Evolutionary conservation across 208 protist genomes (phyloP), one percentile per base, ranked within the genome.

Genomic region (Trypanosomatidae sp.): DNA sequence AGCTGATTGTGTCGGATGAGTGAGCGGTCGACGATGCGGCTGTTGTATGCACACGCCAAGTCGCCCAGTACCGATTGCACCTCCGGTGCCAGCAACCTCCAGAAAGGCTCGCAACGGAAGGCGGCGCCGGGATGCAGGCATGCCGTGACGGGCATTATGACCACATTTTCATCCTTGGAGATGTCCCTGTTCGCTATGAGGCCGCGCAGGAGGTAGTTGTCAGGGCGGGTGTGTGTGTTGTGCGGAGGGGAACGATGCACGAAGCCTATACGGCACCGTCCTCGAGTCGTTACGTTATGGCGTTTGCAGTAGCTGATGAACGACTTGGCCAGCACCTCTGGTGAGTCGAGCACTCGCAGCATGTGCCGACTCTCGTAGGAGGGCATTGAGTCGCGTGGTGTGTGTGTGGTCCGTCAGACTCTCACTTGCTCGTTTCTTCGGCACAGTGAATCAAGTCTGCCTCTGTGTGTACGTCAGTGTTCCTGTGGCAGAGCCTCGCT

Each of bases 1-100:
- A 91, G 79, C 64, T 95, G 91, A 73, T 95, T 91, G 77, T 95
- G 88, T 9, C 84, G 86, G 67, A 93, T 87, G 28, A 95, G 82
- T 4, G 80, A 83, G 30, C 86, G 81, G 49, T 90, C 86, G 7
- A 81, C 68, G 12, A 95, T 65, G 66, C 91, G 91, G 59, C 81
- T 86, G 74, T 93, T 95, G 62, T 79, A 73, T 43, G 74, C 74
- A n/a, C 41, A 43, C 44, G 46, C 7, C 52, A 66, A 7, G 68
- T 52, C 39, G 30, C 52, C 39, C 44, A 79, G 50, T 9, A 68
- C 58, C 0, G 59, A 44, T 44, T 81, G 67, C 46, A 83, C 75
- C 13, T 83, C 73, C 10, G 46, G 19, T 2, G 86, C 81, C 19
- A 95, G 70, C 30, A 95, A 33, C 0, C 69, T 43, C 67, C 86